These are phyloP conservation scores for Pinus tabuliformis DNA, from an alignment of 75 land plant species.

Conservation along the genomic window DNA sequence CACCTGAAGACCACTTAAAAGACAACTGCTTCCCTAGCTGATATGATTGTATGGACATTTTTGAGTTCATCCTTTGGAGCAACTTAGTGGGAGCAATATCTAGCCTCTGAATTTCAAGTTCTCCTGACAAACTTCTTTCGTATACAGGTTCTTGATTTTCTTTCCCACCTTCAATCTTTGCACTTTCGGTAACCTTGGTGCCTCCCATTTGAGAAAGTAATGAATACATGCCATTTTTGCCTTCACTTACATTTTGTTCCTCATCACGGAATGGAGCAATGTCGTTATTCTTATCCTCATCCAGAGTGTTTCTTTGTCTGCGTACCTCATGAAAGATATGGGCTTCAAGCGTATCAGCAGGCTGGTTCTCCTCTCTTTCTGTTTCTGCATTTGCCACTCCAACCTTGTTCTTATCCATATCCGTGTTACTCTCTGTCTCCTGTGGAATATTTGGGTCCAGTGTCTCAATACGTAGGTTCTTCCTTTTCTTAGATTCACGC, in stretches of 20 bases:
- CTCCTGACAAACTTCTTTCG: constrained; percentile 48
- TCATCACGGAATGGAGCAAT: neutral
- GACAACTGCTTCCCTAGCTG: constrained; percentile 37
- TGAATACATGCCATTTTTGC: neutral
- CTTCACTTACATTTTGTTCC: neutral
- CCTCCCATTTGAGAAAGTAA: neutral
- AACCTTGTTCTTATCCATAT: no score
- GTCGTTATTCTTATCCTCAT: neutral
- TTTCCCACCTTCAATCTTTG: neutral
- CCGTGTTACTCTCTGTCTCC: no score
- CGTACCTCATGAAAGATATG: neutral
- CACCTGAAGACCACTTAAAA: constrained; percentile 66
- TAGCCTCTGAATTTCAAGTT: constrained; percentile 25
- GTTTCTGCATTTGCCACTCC: no score
- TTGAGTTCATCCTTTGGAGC: constrained; percentile 37
- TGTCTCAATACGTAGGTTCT: neutral
- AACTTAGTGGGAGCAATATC: constrained; percentile 4
- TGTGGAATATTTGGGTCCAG: neutral
- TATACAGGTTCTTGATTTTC: constrained; percentile 12
- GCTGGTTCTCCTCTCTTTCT: no score
- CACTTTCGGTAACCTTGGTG: neutral
- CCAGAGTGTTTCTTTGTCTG: neutral
- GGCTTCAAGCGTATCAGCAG: no score
- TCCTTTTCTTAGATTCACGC: neutral
- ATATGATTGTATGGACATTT: constrained; percentile 20